Evolutionary conservation across 2,329 filamentous ascomycete genomes (phyloP), one percentile per base, ranked within the genome.

Genomic region (Emergomyces orientalis): DNA sequence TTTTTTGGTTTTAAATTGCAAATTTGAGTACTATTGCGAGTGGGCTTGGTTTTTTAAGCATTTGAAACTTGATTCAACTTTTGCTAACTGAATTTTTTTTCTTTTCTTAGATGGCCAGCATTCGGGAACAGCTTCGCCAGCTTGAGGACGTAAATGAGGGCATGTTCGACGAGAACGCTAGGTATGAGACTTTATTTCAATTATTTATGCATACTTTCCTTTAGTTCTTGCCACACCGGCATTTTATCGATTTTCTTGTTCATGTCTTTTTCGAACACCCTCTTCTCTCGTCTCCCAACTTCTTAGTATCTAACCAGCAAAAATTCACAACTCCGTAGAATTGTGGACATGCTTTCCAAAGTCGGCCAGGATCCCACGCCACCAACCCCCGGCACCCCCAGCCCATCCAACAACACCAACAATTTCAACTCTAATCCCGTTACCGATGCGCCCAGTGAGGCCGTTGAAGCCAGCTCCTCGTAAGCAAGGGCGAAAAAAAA

Each of bases 111-210:
- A 76, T 80, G 74, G 78, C 78, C 63, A 79, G 78, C 72, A 78
- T 78, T 65, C 71, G 75, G 74, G 72, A 79, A 69, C 73, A 79
- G 72, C 72, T 79, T 75, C 75, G 76, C 64, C 73, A 79, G 68
- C 74, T 80, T 69, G 72, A 77, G 66, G 73, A 73, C 54, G 70
- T 78, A 55, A 78, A 75, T 67, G 77, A 78, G 63, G 77, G 76
- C 64, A 77, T 77, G 72, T 72, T 77, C 47, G 75, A 76, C 63
- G 77, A 79, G 61, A 74, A 79, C 65, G 69, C 68, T 64, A 76
- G 74, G 77, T 78, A 59, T 47, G 56, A 59, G 34, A 25, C 54
- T 8, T 39, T 25, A 1, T 59, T 59, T 32, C 39, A 45, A 25
- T 11, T 59, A 34, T 32, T 59, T 47, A 59, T 45, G 17, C 3